phyloP scores from a whole-genome alignment of 2,329 filamentous ascomycete genomes.

The Cladosporium phlei region DNA sequence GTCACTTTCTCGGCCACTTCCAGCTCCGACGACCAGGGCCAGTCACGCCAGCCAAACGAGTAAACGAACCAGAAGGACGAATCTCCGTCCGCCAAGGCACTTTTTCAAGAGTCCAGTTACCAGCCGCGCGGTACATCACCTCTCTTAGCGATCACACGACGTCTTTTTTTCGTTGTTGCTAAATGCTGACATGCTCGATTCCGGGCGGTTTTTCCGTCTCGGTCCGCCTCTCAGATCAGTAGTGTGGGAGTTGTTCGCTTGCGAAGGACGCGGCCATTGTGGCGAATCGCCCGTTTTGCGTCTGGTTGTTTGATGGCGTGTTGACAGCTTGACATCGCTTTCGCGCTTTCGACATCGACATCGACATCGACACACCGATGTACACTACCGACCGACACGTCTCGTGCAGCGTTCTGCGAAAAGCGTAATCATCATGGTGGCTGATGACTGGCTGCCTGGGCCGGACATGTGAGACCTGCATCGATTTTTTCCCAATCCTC shows the following conservation, averaged over 20 bases:
- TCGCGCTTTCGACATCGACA: too few species aligned
- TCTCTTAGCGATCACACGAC: constrained; percentile 8
- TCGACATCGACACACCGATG: too few species aligned
- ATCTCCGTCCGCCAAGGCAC: constrained; percentile 6
- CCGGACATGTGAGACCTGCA: too few species aligned
- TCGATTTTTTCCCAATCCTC: too few species aligned
- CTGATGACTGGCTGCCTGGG: too few species aligned
- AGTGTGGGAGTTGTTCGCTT: background rate
- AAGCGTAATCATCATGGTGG: constrained; percentile 10
- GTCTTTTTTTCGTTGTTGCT: background rate
- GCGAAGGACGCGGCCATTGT: background rate
- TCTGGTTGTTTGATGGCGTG: background rate
- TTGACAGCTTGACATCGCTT: too few species aligned
- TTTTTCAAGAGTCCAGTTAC: background rate
- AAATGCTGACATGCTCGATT: background rate
- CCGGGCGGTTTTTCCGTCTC: background rate
- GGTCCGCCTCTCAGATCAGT: background rate
- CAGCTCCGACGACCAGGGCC: too few species aligned
- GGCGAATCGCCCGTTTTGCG: background rate
- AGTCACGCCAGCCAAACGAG: background rate
- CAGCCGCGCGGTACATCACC: constrained; percentile 1
- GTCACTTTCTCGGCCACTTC: constrained; percentile 1
- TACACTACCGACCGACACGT: background rate
- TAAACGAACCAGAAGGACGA: too few species aligned
- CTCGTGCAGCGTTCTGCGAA: background rate